Evolutionary conservation across 176 grass and related monocot species (phyloP), one percentile per base, ranked within the genome.

Genomic region (Ananas comosus): DNA sequence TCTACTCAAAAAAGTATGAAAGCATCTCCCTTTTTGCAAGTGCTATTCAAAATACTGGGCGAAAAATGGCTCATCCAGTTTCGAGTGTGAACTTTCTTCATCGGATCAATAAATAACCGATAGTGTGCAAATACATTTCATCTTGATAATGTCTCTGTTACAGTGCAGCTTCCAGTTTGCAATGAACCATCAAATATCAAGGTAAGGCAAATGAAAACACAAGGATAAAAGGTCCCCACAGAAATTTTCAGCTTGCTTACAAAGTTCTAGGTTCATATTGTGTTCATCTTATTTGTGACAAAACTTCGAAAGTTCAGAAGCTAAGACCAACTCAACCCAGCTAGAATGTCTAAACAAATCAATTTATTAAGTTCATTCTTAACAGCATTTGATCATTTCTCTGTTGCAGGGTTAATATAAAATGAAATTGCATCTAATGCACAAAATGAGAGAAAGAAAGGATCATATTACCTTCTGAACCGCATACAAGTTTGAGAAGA

Each of bases 391-490:
- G 33, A 42, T 6, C 33, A 42, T 42, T 42, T 42, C 33, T 42
- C 5, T 6, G 5, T 7, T 42, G 33, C 33, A 42, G 33, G 33
- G 5, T 42, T 42, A 42, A 42, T 42, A 42, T 42, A 42, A 42
- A 7, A 42, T 42, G 33, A 42, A 6, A 42, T 42, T 42, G 33
- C 33, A 7, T 4, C 33, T 42, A 42, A 42, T 42, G 33, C 33
- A 42, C 0, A 5, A 73, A 42, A 48, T 64, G 80, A 52, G 53
- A 23, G 63, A 56, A 49, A 47, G n/a, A 25, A 76, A 49, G 33
- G 74, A 17, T 12, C 51, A 78, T 13, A 81, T 67, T 80, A 97
- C 89, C 94, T 93, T 92, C 61, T 63, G 77, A 70, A 75, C 80
- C 23, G 88, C 74, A 53, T 80, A 81, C 47, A 75, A 76, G 72